Evolutionary conservation across 75 land plant genomes (phyloP).

Genomic region (Cunninghamia lanceolata): DNA sequence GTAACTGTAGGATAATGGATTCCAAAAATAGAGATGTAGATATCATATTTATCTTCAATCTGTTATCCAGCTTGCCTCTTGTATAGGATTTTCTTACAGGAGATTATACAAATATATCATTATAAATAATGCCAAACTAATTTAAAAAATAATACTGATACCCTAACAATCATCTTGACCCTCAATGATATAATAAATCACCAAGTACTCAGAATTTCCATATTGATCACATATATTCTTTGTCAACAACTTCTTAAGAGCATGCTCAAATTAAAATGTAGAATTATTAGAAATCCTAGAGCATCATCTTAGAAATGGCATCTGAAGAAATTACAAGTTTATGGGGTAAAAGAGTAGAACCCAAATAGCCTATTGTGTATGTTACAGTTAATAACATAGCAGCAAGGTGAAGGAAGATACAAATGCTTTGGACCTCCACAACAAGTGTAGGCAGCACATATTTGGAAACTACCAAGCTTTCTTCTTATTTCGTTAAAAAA

Average conservation of each 20-base stretch:
- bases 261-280: background rate
- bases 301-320: slow-evolving; percentile 56
- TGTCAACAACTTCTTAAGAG: too few species aligned
- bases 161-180: too few species aligned
- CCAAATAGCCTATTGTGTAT: too few species aligned
- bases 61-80: background rate
- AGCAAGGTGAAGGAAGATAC: slow-evolving; percentile 82
- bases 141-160: too few species aligned
- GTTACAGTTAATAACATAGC: slow-evolving; percentile 85
- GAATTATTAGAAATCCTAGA: background rate
- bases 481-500: slow-evolving; percentile 56
- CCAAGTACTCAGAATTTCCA: background rate
- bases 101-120: background rate
- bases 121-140: background rate
- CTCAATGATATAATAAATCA: background rate
- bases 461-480: slow-evolving; percentile 61
- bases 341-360: slow-evolving; percentile 80
- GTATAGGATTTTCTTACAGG: background rate
- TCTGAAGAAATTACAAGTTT: slow-evolving; percentile 78
- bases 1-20: background rate
- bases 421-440: slow-evolving; percentile 57
- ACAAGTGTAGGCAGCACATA: slow-evolving; percentile 83
- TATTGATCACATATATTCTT: background rate
- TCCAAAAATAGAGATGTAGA: background rate
- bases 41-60: background rate